A percentile compares a stretch with the other conserved stretches of the same genome.
These are phyloP conservation scores for Torulaspora indica DNA, from an alignment of 805 yeast genomes.

Conservation along the genomic window DNA sequence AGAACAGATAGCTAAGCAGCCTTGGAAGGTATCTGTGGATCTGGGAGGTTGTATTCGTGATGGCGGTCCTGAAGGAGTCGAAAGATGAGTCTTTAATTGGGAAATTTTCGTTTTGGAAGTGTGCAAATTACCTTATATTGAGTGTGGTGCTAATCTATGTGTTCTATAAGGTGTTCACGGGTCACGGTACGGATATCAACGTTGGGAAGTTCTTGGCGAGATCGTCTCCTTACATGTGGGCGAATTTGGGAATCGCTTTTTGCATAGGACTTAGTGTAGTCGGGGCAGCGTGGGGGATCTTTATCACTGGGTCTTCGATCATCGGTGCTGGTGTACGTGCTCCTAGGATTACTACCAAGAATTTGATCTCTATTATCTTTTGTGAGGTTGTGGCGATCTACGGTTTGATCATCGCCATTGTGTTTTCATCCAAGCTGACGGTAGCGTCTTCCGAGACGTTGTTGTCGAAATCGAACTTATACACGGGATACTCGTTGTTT, in stretches of 20 bases:
- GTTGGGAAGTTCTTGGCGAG: constrained; percentile 81
- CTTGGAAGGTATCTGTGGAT: background rate
- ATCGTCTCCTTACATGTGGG: constrained; percentile 97
- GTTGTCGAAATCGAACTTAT: constrained; percentile 76
- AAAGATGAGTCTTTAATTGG: constrained; percentile 15
- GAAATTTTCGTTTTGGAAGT: constrained; percentile 19
- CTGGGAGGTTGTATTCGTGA: background rate
- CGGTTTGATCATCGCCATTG: constrained; percentile 96
- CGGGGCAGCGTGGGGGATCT: constrained; percentile 99
- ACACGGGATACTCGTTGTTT: constrained; percentile 90
- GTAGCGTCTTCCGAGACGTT: constrained; percentile 59
- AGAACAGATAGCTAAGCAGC: background rate
- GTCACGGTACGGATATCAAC: constrained; percentile 87
- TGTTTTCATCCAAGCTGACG: constrained; percentile 82
- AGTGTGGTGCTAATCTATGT: constrained; percentile 27
- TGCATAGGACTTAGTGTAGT: constrained; percentile 93
- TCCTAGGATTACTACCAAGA: constrained; percentile 95
- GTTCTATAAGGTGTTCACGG: constrained; percentile 61
- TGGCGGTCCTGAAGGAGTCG: constrained; percentile 16
- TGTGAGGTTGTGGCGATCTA: constrained; percentile 99
- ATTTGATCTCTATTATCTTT: constrained; percentile 91
- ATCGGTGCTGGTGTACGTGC: constrained; percentile 98
- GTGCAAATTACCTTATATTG: constrained; percentile 22
- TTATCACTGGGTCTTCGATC: constrained; percentile 89
- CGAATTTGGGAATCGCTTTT: constrained; percentile 76